Conservation (phyloP, 2,329 filamentous ascomycete species). For the Ceratocystis huliohia region DNA sequence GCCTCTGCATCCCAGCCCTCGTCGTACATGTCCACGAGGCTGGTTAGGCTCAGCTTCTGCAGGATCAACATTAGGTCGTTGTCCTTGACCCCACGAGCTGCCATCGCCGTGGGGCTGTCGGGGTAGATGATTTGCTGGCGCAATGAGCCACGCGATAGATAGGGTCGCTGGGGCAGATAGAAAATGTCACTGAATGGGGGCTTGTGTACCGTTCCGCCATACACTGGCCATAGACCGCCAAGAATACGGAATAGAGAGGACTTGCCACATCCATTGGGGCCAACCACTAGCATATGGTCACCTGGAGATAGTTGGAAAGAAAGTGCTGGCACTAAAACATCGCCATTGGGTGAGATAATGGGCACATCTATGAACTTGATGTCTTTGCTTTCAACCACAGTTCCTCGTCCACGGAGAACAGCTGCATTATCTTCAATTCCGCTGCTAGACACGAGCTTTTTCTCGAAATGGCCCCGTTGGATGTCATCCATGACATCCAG, state of each 20-base stretch:
- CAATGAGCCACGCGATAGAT: conserved; percentile 81
- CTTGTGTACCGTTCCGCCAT: conserved; percentile 85
- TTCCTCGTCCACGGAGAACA: conserved; percentile 69
- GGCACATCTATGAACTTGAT: conserved; percentile 84
- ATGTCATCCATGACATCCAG: conserved; percentile 93
- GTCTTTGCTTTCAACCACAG: conserved; percentile 65
- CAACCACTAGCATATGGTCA: conserved; percentile 86
- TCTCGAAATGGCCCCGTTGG: conserved; percentile 79
- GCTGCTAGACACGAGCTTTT: conserved; percentile 86
- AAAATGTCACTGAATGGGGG: conserved; percentile 89
- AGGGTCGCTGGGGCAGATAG: conserved; percentile 93
- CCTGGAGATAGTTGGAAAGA: conserved; percentile 78
- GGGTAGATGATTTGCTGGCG: conserved; percentile 96
- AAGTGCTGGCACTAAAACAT: conserved; percentile 73
- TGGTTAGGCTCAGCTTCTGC: conserved; percentile 66
- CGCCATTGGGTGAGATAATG: conserved; percentile 93
- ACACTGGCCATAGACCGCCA: conserved; percentile 93
- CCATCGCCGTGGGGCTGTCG: conserved; percentile 77
- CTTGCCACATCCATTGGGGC: conserved; percentile 94
- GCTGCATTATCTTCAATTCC: conserved; percentile 69
- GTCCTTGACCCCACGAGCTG: conserved; percentile 70
- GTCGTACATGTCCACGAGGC: conserved; percentile 63
- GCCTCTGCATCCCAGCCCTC: conserved; percentile 84
- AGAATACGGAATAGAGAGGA: conserved; percentile 92
- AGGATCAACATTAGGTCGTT: conserved; percentile 66